Percentiles rank a stretch among this genome's conserved stretches.
Conservation (phyloP, 2,329 filamentous ascomycete species). For the Xylariaceae sp. region DNA sequence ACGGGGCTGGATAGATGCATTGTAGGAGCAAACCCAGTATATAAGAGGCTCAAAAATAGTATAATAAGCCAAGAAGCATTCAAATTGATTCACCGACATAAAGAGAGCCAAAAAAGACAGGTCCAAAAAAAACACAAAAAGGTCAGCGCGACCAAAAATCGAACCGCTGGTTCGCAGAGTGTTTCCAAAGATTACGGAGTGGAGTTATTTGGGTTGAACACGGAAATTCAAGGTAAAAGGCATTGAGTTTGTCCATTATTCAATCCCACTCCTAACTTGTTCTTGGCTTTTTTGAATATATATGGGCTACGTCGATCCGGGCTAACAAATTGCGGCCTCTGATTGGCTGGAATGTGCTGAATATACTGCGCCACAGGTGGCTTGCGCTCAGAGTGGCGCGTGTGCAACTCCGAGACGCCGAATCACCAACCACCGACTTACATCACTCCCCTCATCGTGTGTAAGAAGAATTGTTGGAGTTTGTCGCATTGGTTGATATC, state of each 20-base stretch:
- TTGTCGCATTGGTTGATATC: neutral
- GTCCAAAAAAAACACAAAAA: neutral
- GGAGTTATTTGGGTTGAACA: constrained; percentile 25
- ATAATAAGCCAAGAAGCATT: neutral
- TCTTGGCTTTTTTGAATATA: neutral
- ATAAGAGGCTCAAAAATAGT: too few species aligned
- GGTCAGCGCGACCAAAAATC: constrained; percentile 29
- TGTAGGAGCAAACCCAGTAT: too few species aligned
- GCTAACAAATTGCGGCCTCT: neutral
- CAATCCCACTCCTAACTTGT: constrained; percentile 20
- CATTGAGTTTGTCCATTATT: constrained; percentile 22
- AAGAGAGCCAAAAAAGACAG: neutral
- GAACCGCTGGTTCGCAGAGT: constrained; percentile 36
- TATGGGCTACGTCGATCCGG: neutral
- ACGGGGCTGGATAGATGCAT: too few species aligned
- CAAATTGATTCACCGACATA: neutral
- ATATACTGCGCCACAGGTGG: neutral
- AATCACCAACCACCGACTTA: neutral
- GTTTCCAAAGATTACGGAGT: constrained; percentile 26
- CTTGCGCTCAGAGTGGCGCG: neutral
- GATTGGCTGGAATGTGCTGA: neutral
- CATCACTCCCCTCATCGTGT: constrained; percentile 7
- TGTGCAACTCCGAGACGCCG: too few species aligned
- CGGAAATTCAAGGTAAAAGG: constrained; percentile 21
- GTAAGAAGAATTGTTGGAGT: neutral